Percentiles rank a stretch among this genome's conserved stretches.
These are phyloP conservation scores for Ophiostoma pallidulum DNA, from an alignment of 2,329 filamentous ascomycete species.

Conservation along the genomic window DNA sequence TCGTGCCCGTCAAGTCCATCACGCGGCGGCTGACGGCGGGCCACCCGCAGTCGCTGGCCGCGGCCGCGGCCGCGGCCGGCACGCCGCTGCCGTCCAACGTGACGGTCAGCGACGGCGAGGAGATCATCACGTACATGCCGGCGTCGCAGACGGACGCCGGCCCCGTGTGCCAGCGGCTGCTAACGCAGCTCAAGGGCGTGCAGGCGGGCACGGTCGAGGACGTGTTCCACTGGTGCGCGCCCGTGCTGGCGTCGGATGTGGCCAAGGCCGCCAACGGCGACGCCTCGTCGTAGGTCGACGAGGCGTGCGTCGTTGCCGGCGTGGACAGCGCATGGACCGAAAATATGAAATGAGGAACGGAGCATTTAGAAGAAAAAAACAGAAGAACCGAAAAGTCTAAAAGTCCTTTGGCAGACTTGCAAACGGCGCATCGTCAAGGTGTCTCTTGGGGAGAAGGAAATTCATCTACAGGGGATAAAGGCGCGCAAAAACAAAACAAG, in stretches of 20 bases:
- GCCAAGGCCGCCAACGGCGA: constrained; percentile 25
- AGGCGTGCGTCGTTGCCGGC: too few relatives aligned
- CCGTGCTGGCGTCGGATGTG: constrained; percentile 37
- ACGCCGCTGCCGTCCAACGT: constrained; percentile 29
- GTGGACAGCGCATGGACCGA: too few relatives aligned
- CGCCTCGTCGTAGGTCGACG: neutral
- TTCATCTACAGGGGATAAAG: too few relatives aligned
- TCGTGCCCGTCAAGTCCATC: constrained; percentile 89
- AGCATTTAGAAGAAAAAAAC: constrained; percentile 1
- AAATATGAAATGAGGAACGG: neutral
- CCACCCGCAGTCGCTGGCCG: constrained; percentile 31
- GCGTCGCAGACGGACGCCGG: constrained; percentile 58
- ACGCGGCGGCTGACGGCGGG: constrained; percentile 48
- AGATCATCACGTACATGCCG: constrained; percentile 48
- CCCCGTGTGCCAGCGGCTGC: constrained; percentile 59
- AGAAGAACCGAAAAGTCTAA: neutral
- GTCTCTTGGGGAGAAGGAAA: too few relatives aligned
- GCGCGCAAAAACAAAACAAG: neutral
- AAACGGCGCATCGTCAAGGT: too few relatives aligned
- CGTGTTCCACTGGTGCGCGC: constrained; percentile 60
- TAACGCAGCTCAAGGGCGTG: constrained; percentile 72
- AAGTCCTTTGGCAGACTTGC: too few relatives aligned
- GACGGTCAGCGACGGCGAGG: constrained; percentile 29
- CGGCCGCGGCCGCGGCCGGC: constrained; percentile 19
- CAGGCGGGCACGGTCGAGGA: constrained; percentile 75